These are phyloP conservation scores for Diplodia intermedia DNA, from an alignment of 2,329 filamentous ascomycete genomes.

Conservation along the genomic window DNA sequence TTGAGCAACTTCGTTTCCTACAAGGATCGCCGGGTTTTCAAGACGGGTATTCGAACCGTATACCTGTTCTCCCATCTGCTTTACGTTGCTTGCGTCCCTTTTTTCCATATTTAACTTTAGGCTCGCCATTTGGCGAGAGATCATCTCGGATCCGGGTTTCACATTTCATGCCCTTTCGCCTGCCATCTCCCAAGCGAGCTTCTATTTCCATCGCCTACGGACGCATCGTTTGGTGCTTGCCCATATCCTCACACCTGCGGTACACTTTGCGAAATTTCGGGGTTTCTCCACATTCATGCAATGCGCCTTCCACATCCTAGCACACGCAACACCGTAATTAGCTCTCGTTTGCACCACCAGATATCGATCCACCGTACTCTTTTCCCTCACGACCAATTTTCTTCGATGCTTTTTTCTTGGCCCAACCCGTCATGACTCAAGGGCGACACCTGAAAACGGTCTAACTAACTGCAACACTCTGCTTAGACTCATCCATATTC, in stretches of 20 bases:
- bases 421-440: not conserved
- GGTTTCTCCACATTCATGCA: constrained; percentile 10
- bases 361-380: not conserved
- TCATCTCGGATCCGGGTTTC: constrained; percentile 30
- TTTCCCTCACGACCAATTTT: not conserved
- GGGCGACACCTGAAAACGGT: not conserved
- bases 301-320: not conserved
- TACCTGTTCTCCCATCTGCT: not conserved
- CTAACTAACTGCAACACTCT: constrained; percentile 11
- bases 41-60: not conserved
- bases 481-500: constrained; percentile 10
- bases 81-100: not conserved
- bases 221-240: not conserved
- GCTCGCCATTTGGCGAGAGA: constrained; percentile 24
- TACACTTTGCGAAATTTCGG: constrained; percentile 6
- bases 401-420: not conserved
- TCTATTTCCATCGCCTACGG: constrained; percentile 25
- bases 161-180: constrained; percentile 17
- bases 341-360: not conserved
- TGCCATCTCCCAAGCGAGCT: constrained; percentile 15
- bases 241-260: not conserved
- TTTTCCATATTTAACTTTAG: constrained; percentile 26
- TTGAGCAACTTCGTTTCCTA: not conserved
- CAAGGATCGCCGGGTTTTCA: not conserved
- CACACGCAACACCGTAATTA: not conserved